Evolutionary conservation across 306 rosid genomes (phyloP), one percentile per base, ranked within the genome.

Genomic region (Cicer bijugum): DNA sequence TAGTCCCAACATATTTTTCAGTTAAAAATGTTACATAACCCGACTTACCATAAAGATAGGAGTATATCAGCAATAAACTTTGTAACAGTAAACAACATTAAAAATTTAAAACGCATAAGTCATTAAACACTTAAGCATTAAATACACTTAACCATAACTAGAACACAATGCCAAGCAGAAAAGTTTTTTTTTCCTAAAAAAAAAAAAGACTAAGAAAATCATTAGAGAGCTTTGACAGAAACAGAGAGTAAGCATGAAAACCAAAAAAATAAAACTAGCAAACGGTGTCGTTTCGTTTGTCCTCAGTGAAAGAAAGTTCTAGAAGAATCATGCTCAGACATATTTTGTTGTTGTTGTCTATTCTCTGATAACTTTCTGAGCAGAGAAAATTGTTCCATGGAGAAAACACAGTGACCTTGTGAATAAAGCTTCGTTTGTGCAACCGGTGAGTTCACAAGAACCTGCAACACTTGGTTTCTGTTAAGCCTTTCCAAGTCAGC

Each of bases 381-480:
- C 56, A 82, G 1, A 11, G 72, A 82, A 19, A 90, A 23, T 82
- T 90, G 97, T 80, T 93, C 96, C 3, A 72, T 28, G 0, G 97
- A 84, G 67, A 89, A 84, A 5, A 94, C 91, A 55, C 97, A 94
- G 45, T 73, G 71, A 0, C 89, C 93, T 68, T 76, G 85, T 1
- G 93, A 84, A 45, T 65, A 84, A 19, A 94, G 89, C 79, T 57
- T 44, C 11, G 89, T 91, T 78, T 91, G 98, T 0, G 90, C 88
- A 10, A 89, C 92, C 0, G 91, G 91, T 1, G 98, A 94, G 82
- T 88, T 91, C 15, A 91, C 88, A 23, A 89, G 58, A 1, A 91
- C 89, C 83, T 86, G 96, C 55, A 94, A 76, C 0, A 88, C 59
- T 83, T 94, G 98, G 74, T 72, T 84, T 23, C 97, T 40, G 39